A percentile compares a stretch with the other conserved stretches of the same genome.
These are phyloP conservation scores for Cladosporium oxysporum DNA, from an alignment of 2,329 filamentous ascomycete genomes.

Conservation along the genomic window DNA sequence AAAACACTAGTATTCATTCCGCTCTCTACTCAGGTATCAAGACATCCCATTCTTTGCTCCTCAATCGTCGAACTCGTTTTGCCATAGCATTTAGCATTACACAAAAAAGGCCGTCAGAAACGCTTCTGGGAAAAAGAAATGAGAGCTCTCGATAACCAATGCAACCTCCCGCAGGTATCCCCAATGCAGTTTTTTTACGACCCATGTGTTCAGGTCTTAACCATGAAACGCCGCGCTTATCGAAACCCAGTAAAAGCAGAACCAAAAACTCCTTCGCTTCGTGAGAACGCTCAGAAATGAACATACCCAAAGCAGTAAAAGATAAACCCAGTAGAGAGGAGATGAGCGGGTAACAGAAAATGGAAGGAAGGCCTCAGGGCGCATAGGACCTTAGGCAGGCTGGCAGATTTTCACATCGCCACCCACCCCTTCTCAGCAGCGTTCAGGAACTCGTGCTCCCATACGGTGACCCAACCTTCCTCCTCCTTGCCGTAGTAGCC, in stretches of 20 bases:
- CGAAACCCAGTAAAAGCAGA: background rate
- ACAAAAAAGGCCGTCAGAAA: background rate
- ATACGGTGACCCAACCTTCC: conserved; percentile 44
- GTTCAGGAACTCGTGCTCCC: conserved; percentile 37
- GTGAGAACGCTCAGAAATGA: background rate
- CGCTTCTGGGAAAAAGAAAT: background rate
- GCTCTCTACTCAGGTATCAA: background rate
- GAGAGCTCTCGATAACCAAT: background rate
- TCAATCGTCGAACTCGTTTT: background rate
- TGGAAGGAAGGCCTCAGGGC: background rate
- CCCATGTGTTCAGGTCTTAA: background rate
- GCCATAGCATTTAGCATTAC: background rate
- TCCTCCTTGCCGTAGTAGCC: conserved; percentile 53
- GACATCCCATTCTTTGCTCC: background rate
- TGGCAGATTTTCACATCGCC: conserved; percentile 25
- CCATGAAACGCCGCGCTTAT: background rate
- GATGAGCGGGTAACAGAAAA: background rate
- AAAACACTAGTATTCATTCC: background rate
- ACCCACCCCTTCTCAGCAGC: conserved; percentile 39
- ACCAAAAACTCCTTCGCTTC: background rate
- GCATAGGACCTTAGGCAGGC: background rate
- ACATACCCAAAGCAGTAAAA: background rate
- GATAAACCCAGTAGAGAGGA: background rate
- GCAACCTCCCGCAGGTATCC: background rate
- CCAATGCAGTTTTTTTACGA: background rate